These are phyloP conservation scores for Prorocentrum cordatum DNA, from an alignment of 169 alveolate species.

Conservation along the genomic window DNA sequence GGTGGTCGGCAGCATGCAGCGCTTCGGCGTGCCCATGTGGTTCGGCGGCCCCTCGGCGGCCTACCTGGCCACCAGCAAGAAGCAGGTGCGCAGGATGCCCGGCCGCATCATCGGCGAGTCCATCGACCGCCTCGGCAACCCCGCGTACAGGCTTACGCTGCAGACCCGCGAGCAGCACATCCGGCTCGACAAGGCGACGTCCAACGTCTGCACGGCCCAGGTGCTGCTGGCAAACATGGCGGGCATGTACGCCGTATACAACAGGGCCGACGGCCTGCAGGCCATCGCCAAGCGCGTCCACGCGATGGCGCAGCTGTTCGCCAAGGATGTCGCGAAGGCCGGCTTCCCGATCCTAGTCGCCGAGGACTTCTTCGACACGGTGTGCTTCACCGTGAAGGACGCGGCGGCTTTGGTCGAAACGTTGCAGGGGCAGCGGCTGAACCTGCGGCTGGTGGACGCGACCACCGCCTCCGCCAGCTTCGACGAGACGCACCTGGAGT, in stretches of 20 bases:
- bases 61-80: conserved; percentile 78
- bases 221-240: conserved; percentile 83
- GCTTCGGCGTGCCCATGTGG: conserved; percentile 86
- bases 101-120: conserved; percentile 84
- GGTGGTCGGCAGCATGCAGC: conserved; percentile 79
- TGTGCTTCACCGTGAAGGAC: neutral
- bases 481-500: conserved; percentile 37
- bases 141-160: conserved; percentile 82
- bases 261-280: conserved; percentile 76
- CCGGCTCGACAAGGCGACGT: conserved; percentile 80
- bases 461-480: conserved; percentile 4
- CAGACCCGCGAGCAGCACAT: conserved; percentile 87
- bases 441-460: conserved; percentile 17
- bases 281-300: conserved; percentile 73
- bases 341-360: neutral
- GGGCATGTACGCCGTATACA: conserved; percentile 80
- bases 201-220: conserved; percentile 86
- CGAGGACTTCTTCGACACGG: neutral
- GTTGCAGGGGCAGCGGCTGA: conserved; percentile 14
- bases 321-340: neutral
- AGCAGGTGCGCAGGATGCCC: conserved; percentile 80
- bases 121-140: conserved; percentile 77
- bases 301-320: conserved; percentile 52
- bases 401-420: neutral
- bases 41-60: conserved; percentile 88